phyloP scores from a whole-genome alignment of 768 basidiomycete genomes.

The Daedaleopsis sinensis region DNA sequence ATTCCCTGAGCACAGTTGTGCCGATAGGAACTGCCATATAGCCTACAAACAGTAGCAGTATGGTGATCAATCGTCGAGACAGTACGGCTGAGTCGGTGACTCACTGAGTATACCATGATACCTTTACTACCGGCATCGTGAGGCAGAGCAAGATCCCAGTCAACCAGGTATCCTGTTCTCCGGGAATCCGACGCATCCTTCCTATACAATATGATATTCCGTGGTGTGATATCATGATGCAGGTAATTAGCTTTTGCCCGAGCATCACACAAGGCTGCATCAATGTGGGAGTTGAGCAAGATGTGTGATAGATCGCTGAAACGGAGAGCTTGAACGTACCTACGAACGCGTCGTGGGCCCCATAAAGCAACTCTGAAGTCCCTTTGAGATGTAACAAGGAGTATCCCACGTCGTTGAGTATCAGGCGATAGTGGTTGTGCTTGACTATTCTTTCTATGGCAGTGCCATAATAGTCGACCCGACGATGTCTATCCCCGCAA shows the following conservation, averaged over 20 bases:
- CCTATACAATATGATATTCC: neutral
- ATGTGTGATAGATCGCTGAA: no score
- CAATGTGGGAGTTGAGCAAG: no score
- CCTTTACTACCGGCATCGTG: no score
- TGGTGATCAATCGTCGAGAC: no score
- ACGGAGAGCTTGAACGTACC: neutral
- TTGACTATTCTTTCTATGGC: neutral
- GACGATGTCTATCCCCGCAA: neutral
- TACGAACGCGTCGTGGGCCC: neutral
- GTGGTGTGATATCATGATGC: neutral
- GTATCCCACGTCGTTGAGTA: neutral
- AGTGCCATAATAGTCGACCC: neutral
- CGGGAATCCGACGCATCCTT: neutral
- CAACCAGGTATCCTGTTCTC: neutral
- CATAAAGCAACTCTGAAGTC: neutral
- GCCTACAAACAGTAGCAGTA: no score
- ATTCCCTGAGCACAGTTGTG: no score
- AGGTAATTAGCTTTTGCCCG: neutral
- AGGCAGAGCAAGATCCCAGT: slow-evolving; percentile 11
- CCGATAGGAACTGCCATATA: neutral
- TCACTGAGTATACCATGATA: no score
- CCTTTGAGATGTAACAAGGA: neutral
- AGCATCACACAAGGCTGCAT: no score
- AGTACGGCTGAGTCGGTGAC: no score
- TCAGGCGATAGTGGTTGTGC: neutral